These are phyloP conservation scores for Ascochyta rabiei DNA, from an alignment of 2,329 filamentous ascomycete species.

Conservation along the genomic window DNA sequence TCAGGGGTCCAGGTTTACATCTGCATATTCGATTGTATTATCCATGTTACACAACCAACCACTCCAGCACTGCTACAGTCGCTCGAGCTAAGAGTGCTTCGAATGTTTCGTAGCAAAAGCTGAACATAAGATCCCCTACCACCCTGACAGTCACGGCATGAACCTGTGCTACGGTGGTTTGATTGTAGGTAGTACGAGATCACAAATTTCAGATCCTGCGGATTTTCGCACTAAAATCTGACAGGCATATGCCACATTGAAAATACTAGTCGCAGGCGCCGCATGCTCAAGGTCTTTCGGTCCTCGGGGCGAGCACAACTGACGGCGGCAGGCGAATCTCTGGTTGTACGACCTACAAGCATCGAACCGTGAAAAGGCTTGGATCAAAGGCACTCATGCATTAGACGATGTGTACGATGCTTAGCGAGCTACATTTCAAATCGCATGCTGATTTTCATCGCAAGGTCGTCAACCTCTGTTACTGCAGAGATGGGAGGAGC, in stretches of 20 bases:
- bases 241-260: not conserved
- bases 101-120: not conserved
- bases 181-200: too few relatives aligned
- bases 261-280: not conserved
- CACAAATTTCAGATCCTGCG: conserved; percentile 1
- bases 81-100: not conserved
- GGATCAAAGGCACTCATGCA: not conserved
- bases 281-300: too few relatives aligned
- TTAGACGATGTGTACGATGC: conserved; percentile 1
- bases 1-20: too few relatives aligned
- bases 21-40: too few relatives aligned
- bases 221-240: not conserved
- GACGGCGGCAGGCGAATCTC: not conserved
- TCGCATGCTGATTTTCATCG: conserved; percentile 8
- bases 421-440: not conserved
- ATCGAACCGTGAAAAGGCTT: not conserved
- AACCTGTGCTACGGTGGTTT: not conserved
- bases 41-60: not conserved
- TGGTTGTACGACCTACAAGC: not conserved
- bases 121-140: not conserved
- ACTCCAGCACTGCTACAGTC: not conserved
- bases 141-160: not conserved
- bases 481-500: not conserved
- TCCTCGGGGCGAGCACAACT: too few relatives aligned
- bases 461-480: not conserved